Conservation (phyloP, 345 rosid species). For the Arabidopsis suecica region DNA sequence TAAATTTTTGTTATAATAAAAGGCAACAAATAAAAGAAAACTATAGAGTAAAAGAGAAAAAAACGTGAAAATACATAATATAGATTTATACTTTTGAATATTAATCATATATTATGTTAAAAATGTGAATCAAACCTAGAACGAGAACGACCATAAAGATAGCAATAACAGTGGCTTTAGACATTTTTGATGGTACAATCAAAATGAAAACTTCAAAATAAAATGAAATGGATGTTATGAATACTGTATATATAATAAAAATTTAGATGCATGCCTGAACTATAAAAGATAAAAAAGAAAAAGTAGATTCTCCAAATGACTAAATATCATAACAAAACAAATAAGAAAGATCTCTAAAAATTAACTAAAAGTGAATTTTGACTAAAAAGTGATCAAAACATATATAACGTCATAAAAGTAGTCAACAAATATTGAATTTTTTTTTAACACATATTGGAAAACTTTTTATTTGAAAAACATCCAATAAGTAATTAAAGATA, state of each 20-base stretch:
- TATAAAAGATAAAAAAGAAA: background rate
- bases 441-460: too few species aligned
- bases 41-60: background rate
- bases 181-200: background rate
- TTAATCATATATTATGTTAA: too few species aligned
- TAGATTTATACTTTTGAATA: background rate
- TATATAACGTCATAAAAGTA: too few species aligned
- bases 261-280: background rate
- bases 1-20: background rate
- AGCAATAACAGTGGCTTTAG: background rate
- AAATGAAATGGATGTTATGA: background rate
- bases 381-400: too few species aligned
- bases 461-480: too few species aligned
- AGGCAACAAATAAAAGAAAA: background rate
- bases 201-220: background rate
- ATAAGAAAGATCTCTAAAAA: background rate
- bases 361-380: too few species aligned
- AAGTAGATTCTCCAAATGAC: background rate
- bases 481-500: too few species aligned
- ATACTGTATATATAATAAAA: background rate
- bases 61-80: background rate
- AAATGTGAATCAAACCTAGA: background rate
- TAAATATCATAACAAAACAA: background rate
- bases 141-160: background rate
- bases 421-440: too few species aligned